Conservation (phyloP, 805 yeast genomes). For the Kuraishia floccosa region DNA sequence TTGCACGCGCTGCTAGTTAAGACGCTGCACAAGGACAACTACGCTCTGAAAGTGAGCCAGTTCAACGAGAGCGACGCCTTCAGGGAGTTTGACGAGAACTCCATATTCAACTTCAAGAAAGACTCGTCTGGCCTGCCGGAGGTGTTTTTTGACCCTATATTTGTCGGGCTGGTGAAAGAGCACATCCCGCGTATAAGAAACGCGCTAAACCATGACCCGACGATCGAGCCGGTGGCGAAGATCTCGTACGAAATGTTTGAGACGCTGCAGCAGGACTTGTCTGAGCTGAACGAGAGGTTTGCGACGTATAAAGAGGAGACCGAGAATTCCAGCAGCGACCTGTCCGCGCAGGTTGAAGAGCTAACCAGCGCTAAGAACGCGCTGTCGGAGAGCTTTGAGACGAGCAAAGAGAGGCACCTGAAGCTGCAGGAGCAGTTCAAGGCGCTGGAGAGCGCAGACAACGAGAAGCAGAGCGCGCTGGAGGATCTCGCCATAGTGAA, state of each 20-base stretch:
- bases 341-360: constrained; percentile 11
- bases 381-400: constrained; percentile 14
- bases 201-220: constrained; percentile 67
- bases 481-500: too few relatives aligned
- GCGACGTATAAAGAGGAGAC: constrained; percentile 8
- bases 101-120: constrained; percentile 35
- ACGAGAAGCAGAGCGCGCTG: too few relatives aligned
- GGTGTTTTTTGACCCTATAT: constrained; percentile 57
- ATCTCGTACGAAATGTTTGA: constrained; percentile 53
- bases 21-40: constrained; percentile 74
- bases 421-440: constrained; percentile 15
- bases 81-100: constrained; percentile 41
- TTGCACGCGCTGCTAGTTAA: constrained; percentile 52
- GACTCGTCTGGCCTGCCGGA: constrained; percentile 86
- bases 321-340: constrained; percentile 10
- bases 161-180: constrained; percentile 57
- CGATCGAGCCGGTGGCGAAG: constrained; percentile 54
- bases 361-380: constrained; percentile 18
- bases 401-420: background rate
- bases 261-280: constrained; percentile 25
- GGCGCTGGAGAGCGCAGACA: constrained; percentile 8
- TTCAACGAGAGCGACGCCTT: constrained; percentile 51
- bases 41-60: constrained; percentile 59
- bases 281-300: constrained; percentile 7
- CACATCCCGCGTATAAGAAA: constrained; percentile 55